Conservation (phyloP, 176 grass and related monocot genomes). For the Triticum monococcum region DNA sequence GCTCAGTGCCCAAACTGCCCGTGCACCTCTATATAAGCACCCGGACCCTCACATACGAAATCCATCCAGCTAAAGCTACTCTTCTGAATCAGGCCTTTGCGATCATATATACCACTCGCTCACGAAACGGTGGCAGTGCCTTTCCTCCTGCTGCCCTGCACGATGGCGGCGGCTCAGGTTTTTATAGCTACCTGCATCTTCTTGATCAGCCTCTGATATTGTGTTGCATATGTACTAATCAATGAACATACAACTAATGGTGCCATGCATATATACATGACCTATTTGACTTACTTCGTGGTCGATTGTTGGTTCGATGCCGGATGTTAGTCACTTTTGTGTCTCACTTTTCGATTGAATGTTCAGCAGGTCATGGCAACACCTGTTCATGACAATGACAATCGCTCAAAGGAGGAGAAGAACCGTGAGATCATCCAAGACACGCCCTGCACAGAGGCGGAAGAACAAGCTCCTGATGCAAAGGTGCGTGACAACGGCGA, state of each 20-base stretch:
- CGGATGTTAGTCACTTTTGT: not conserved
- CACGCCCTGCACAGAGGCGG: not conserved
- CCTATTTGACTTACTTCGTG: not conserved
- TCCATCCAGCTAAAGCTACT: not conserved
- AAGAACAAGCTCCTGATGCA: not conserved
- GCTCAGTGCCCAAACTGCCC: not conserved
- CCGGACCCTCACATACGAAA: not conserved
- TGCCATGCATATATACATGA: not conserved
- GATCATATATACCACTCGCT: not conserved
- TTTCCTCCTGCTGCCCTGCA: not conserved
- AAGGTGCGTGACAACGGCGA: not conserved
- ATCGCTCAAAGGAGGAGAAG: not conserved
- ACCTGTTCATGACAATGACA: not conserved
- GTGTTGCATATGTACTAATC: not conserved
- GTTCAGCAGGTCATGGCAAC: not conserved
- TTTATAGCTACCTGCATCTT: not conserved
- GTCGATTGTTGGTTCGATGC: not conserved
- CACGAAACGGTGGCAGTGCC: not conserved
- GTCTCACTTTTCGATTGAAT: not conserved
- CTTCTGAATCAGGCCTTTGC: not conserved
- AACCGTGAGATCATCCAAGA: not conserved
- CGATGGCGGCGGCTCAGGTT: constrained; percentile 39
- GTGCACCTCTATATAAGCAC: not conserved
- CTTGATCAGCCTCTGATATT: not conserved
- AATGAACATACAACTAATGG: not conserved